phyloP scores from a whole-genome alignment of 2,329 filamentous ascomycete genomes.

The Fusarium bactridioides region DNA sequence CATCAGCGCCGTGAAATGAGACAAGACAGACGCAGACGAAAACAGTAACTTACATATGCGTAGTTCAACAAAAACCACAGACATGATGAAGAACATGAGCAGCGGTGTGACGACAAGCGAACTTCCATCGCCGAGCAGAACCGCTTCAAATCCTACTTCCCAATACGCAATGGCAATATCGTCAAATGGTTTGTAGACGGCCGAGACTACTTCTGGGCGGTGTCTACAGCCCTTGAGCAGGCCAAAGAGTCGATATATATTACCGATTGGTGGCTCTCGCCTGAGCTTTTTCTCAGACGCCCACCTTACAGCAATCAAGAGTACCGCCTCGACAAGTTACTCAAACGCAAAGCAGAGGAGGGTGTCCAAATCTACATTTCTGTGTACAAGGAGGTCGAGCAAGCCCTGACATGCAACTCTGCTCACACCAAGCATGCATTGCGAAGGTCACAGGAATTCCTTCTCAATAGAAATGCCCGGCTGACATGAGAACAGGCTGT shows the following conservation, averaged over 20 bases:
- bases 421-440: slow-evolving; percentile 88
- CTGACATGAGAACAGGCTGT: too few species aligned
- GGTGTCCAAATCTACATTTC: slow-evolving; percentile 95
- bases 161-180: slow-evolving; percentile 82
- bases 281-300: too few species aligned
- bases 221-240: slow-evolving; percentile 86
- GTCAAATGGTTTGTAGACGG: slow-evolving; percentile 99
- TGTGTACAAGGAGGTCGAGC: slow-evolving; percentile 88
- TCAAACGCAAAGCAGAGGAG: slow-evolving; percentile 88
- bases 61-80: slow-evolving; percentile 87
- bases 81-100: slow-evolving; percentile 92
- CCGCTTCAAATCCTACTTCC: slow-evolving; percentile 90
- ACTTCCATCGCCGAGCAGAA: slow-evolving; percentile 74
- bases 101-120: slow-evolving; percentile 83
- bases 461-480: too few species aligned
- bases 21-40: background rate
- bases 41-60: background rate
- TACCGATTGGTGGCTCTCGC: slow-evolving; percentile 95
- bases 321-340: slow-evolving; percentile 83
- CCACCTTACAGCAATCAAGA: too few species aligned
- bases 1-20: background rate
- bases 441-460: too few species aligned
- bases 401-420: slow-evolving; percentile 89
- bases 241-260: slow-evolving; percentile 96
- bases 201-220: slow-evolving; percentile 93